Evolutionary conservation across 495 filamentous ascomycete genomes (phyloP), one percentile per base, ranked within the genome.

Genomic region (Sordaria brevicollis): DNA sequence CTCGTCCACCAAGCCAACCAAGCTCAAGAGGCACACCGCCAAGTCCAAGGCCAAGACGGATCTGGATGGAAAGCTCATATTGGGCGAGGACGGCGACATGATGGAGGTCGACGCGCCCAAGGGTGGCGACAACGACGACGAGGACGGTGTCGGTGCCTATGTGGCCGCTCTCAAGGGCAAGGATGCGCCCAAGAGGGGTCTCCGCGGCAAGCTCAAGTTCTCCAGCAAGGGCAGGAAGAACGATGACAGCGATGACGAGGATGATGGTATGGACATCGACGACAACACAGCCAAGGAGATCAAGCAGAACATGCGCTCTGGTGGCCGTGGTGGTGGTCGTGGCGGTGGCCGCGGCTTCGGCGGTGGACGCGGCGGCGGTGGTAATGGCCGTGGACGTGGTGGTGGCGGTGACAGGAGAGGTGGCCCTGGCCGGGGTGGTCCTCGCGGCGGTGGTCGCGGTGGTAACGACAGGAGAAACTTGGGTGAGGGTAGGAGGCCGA

Each of bases 161-260:
- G 92, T 99, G 15, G 89, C 91, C 39, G 96, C 96, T 25, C 89
- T 99, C 38, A 89, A 88, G 71, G 91, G 96, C 66, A 89, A 90
- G 70, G 92, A 97, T 79, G 91, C 90, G 2, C 89, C 91, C 37
- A 88, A 89, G 69, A 86, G 93, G 37, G 95, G 96, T 25, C 89
- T 91, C 73, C 87, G 90, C 68, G 93, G 95, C 21, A 90, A 91
- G 80, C 80, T 98, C 69, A 97, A 96, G 85, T 96, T 97, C 82
- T 88, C 85, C 17, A 91, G 90, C 72, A 89, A 86, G 74, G 86
- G 87, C 74, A 81, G 86, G 33, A 84, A 85, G 67, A 86, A 85
- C 68, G 83, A 86, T 31, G 87, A 88, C 17, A 86, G 85, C 38
- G 83, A 82, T 66, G 83, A 86, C 62, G 81, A 80, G 43, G 90